phyloP scores from a whole-genome alignment of 768 basidiomycete genomes.

The Auriscalpium microsporum region DNA sequence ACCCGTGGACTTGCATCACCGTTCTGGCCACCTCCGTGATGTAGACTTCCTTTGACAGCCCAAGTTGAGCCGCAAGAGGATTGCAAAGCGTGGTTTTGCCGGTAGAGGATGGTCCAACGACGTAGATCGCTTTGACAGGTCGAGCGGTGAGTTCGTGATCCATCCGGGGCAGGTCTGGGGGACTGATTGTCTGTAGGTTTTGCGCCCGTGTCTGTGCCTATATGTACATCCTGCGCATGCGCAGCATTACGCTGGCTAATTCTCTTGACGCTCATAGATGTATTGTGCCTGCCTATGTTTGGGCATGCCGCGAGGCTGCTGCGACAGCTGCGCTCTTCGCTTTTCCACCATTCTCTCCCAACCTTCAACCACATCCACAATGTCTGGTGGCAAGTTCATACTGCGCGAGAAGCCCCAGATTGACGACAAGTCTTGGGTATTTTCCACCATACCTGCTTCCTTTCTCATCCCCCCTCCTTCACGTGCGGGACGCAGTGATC shows the following conservation, averaged over 20 bases:
- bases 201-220: neutral
- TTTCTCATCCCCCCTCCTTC: slow-evolving; percentile 12
- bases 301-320: too few species aligned
- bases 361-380: neutral
- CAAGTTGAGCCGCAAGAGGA: slow-evolving; percentile 36
- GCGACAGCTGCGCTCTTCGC: too few species aligned
- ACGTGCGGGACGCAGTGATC: neutral
- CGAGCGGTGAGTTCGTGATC: neutral
- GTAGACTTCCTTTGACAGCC: slow-evolving; percentile 26
- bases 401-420: slow-evolving; percentile 34
- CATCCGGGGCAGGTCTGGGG: neutral
- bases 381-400: slow-evolving; percentile 7
- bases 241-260: neutral
- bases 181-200: neutral
- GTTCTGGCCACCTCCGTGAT: slow-evolving; percentile 55
- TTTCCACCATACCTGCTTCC: slow-evolving; percentile 27
- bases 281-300: too few species aligned
- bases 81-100: slow-evolving; percentile 66
- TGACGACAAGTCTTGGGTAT: slow-evolving; percentile 48
- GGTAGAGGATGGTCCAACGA: slow-evolving; percentile 36
- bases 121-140: slow-evolving; percentile 14
- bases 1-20: slow-evolving; percentile 46
- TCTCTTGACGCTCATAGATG: neutral
- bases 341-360: too few species aligned
- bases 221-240: neutral